Evolutionary conservation across 306 rosid species (phyloP).

Genomic region (Lathyrus sativus): DNA sequence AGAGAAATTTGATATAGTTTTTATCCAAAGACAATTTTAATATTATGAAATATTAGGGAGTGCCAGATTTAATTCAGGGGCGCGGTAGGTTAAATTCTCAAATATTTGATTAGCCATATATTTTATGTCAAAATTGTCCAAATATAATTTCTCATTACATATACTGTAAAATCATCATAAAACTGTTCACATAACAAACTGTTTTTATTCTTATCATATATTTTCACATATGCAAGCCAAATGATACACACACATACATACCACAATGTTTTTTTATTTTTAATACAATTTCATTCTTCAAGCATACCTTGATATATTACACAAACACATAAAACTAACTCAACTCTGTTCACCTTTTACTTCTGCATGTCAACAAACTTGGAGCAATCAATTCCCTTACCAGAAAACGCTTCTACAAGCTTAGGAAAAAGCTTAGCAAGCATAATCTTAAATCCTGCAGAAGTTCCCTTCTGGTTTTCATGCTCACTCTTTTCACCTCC

Average conservation of each 20-base stretch:
- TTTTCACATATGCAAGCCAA: slow-evolving; percentile 41
- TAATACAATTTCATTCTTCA: neutral
- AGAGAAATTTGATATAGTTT: too few species aligned
- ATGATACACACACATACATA: slow-evolving; percentile 28
- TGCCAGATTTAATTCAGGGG: too few species aligned
- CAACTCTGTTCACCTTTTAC: slow-evolving; percentile 28
- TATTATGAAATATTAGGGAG: too few species aligned
- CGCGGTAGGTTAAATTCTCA: too few species aligned
- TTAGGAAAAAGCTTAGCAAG: slow-evolving; percentile 81
- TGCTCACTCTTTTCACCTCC: slow-evolving; percentile 42
- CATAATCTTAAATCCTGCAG: slow-evolving; percentile 89
- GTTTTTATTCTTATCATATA: slow-evolving; percentile 14
- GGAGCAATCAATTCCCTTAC: slow-evolving; percentile 73
- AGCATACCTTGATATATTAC: slow-evolving; percentile 34
- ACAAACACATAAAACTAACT: slow-evolving; percentile 38
- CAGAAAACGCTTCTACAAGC: slow-evolving; percentile 75
- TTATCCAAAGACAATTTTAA: too few species aligned
- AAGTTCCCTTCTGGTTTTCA: slow-evolving; percentile 61
- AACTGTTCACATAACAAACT: neutral
- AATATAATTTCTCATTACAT: too few species aligned
- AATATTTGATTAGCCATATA: too few species aligned
- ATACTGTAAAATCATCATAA: neutral
- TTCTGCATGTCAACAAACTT: slow-evolving; percentile 49
- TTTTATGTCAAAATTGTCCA: too few species aligned
- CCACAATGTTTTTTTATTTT: slow-evolving; percentile 3